Percentiles rank a stretch among this genome's conserved stretches.
Conservation (phyloP, 768 basidiomycete genomes). For the Coprinellus micaceus region DNA sequence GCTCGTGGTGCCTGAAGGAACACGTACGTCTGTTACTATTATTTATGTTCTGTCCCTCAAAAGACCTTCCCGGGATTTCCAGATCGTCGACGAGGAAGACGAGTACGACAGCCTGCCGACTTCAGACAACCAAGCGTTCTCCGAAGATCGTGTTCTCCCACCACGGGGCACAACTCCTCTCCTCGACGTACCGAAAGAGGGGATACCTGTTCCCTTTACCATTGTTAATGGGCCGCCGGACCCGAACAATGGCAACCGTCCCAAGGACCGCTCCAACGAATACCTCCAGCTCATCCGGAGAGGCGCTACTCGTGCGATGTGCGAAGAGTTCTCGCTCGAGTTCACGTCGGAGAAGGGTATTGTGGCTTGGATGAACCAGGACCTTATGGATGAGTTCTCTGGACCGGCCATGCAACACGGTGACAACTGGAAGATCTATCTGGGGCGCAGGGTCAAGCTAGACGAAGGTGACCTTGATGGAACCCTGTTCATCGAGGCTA, state of each 20-base stretch:
- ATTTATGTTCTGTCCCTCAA: background rate
- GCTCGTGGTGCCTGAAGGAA: constrained; percentile 20
- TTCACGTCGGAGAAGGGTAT: constrained; percentile 28
- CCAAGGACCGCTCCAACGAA: constrained; percentile 16
- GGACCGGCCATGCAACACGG: constrained; percentile 30
- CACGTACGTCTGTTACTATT: constrained; percentile 8
- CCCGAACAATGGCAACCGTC: too few relatives aligned
- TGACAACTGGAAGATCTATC: constrained; percentile 37
- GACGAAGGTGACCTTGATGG: constrained; percentile 36
- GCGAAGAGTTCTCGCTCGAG: constrained; percentile 32
- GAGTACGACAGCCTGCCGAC: constrained; percentile 1
- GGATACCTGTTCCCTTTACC: constrained; percentile 1
- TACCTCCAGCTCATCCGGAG: constrained; percentile 27
- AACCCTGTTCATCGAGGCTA: constrained; percentile 26
- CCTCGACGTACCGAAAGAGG: constrained; percentile 11
- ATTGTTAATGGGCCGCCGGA: background rate
- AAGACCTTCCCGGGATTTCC: background rate
- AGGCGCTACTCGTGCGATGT: constrained; percentile 36
- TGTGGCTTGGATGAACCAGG: constrained; percentile 30
- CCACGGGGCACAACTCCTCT: constrained; percentile 32
- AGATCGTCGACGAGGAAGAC: background rate
- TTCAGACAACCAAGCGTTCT: constrained; percentile 18
- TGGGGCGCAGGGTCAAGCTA: constrained; percentile 33
- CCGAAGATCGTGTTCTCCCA: constrained; percentile 20
- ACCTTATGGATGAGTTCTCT: constrained; percentile 29